Base-by-base conservation (phyloP, 139 green algal species). In the Desmodesmus armatus region DNA sequence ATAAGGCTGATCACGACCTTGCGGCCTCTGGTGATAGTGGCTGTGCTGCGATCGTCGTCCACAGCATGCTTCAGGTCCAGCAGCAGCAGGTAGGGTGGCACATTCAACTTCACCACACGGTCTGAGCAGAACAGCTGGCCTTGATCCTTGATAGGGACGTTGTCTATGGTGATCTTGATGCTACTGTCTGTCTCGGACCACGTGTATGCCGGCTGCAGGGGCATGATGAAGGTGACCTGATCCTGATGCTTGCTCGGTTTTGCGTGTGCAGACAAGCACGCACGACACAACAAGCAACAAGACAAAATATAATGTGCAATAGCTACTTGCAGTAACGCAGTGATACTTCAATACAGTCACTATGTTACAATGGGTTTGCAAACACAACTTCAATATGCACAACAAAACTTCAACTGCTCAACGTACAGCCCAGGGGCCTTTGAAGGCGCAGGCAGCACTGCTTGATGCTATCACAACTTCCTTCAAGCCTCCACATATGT, bases 31-130 rank as follows among this genome's bases (percentile, higher is more conserved):
- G 77, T 25, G 13, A 93, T 37, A 31, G 83, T 94, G 17, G 90
- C 91, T 2, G 75, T 76, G 80, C 82, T 91, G 31, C 44, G 53
- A 9, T 69, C 80, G 17, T 91, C 80, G 27, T 94, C 91, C 13
- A 95, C 87, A 2, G 91, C 80, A 5, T 60, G 74, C 2, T 75
- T 55, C 19, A 95, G 82, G 82, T 95, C 92, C 15, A 95, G 85
- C 13, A 92, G 62, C 62, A 95, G 92, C 6, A 95, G 75, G 86
- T 95, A 94, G 0, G 91, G 91, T 40, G 85, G 66, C 5, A 80
- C 88, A 87, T 92, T 94, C 58, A 95, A 74, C 53, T 95, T 95
- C 63, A 95, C 76, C 74, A 94, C 75, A 3, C 74, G 71, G 60
- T 94, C 90, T 4, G 90, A 92, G 23, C 88, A 89, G 31, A 92